Evolutionary conservation across 1,139 yeast genomes (phyloP), one percentile per base, ranked within the genome.

Genomic region (Sugiyamaella paludigena): DNA sequence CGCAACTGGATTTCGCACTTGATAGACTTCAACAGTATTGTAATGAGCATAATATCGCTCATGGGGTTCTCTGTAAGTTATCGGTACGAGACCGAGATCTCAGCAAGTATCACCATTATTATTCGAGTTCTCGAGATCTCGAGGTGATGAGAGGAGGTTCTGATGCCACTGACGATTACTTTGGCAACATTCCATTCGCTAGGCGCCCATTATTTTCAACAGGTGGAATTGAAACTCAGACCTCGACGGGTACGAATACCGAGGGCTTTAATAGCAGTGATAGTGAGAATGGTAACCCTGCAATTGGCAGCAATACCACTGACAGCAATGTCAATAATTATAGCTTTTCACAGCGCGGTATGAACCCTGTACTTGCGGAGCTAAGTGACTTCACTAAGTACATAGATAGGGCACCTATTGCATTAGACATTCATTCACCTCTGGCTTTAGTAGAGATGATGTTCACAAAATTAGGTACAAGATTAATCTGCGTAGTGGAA

Each of bases 401-500:
- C 38, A 69, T 79, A n/a, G 82, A 80, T 55, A 60, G 63, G 10
- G 69, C 76, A 11, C 84, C 84, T 0, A 70, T 80, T 15, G 72
- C 75, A 39, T 60, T 80, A 46, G 80, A 79, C 53, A 60, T 75
- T 41, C 71, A 75, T 48, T 73, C 81, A 16, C 82, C 80, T 29
- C 59, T 80, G 41, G 71, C 80, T 19, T 67, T 80, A 50, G 82
- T 81, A 2, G 78, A 79, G 55, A 68, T 76, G 61, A 69, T 80
- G 27, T 80, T 80, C 59, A 77, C 79, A 42, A 76, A 77, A 54
- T 66, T 80, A 36, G 85, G 85, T 0, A 76, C 74, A 40, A 63
- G 84, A 45, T 78, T 75, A 12, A 71, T 80, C 31, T 78, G 80
- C 24, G 72, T 79, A 30, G 61, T 75, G n/a, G 71, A 72, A 45